Evolutionary conservation across 371 early-diverging fungal species (phyloP), one percentile per base, ranked within the genome.

Genomic region (Nematocida parisii): DNA sequence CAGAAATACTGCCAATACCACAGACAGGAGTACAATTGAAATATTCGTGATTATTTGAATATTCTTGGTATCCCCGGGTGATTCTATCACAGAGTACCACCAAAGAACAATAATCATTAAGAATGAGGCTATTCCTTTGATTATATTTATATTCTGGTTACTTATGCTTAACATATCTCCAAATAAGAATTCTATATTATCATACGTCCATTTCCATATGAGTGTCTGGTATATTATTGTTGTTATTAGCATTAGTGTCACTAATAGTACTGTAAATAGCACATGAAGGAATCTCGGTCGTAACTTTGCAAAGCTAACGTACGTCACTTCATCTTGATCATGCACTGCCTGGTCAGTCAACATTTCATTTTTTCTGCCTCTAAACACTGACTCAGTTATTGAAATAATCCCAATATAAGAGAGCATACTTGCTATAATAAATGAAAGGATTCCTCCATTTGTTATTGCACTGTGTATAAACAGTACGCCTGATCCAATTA

Each of bases 401-500:
- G 39, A 9, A 13, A 64, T 1, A 11, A 64, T 42, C 13, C 64
- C 44, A 1, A 22, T 64, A 15, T 9, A 7, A n/a, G 64, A 64
- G 5, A 64, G n/a, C 1, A 39, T 13, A 33, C 27, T 22, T 9
- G 64, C 39, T 13, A 64, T 13, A 6, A 39, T 11, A 42, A 64
- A 64, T n/a, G 64, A 7, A 7, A 64, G 13, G 0, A 64, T 6
- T 11, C 64, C 64, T 13, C 64, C 71, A 45, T 24, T 55, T 52
- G 11, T 22, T 56, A 70, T 1, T 7, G 39, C 22, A 56, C 13
- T 70, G 58, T 56, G 40, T 7, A 70, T 13, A 70, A 56, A 56
- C 33, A 70, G 54, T 11, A 70, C 71, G 0, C 56, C 71, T 15
- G 71, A 61, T 4, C 71, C 58, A 1, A 54, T n/a, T 33, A 70